These are phyloP conservation scores for Crithidia fasciculata DNA, from an alignment of 208 protist species.

Conservation along the genomic window DNA sequence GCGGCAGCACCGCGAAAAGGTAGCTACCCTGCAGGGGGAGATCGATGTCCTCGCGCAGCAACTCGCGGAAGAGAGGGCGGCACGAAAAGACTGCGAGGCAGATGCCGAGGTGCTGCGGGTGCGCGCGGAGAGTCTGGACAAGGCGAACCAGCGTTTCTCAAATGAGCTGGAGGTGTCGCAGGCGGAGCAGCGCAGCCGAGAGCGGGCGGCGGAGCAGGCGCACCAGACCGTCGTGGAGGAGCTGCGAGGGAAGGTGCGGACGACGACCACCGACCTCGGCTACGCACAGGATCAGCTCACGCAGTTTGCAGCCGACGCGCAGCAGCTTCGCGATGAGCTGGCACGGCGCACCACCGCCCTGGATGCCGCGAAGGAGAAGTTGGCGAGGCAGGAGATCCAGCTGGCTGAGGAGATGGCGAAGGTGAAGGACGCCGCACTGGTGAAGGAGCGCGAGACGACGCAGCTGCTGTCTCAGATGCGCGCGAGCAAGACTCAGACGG, in stretches of 20 bases:
- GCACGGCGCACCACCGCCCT: slow-evolving; percentile 42
- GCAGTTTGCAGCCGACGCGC: slow-evolving; percentile 57
- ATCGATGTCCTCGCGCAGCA: slow-evolving; percentile 54
- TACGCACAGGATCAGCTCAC: slow-evolving; percentile 69
- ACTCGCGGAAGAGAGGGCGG: slow-evolving; percentile 53
- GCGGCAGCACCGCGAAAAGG: slow-evolving; percentile 59
- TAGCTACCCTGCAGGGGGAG: slow-evolving; percentile 52
- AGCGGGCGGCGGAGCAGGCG: slow-evolving; percentile 58
- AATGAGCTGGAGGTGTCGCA: slow-evolving; percentile 60
- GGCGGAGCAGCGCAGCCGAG: slow-evolving; percentile 55
- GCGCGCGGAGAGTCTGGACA: slow-evolving; percentile 58
- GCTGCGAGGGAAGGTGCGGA: slow-evolving; percentile 56
- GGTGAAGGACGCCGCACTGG: slow-evolving; percentile 36
- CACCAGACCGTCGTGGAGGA: slow-evolving; percentile 59
- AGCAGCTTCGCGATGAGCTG: slow-evolving; percentile 66
- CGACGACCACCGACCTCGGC: slow-evolving; percentile 44
- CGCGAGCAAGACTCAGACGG: slow-evolving; percentile 45
- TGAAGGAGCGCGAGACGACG: slow-evolving; percentile 40
- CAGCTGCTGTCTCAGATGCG: slow-evolving; percentile 33
- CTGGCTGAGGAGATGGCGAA: slow-evolving; percentile 27
- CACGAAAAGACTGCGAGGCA: slow-evolving; percentile 68
- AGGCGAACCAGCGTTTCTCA: slow-evolving; percentile 41
- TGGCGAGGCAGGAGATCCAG: slow-evolving; percentile 23
- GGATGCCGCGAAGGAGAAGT: slow-evolving; percentile 33
- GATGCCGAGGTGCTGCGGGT: slow-evolving; percentile 57